These are phyloP conservation scores for Artemisia tridentata DNA, from an alignment of 129 eudicot species.

Conservation along the genomic window DNA sequence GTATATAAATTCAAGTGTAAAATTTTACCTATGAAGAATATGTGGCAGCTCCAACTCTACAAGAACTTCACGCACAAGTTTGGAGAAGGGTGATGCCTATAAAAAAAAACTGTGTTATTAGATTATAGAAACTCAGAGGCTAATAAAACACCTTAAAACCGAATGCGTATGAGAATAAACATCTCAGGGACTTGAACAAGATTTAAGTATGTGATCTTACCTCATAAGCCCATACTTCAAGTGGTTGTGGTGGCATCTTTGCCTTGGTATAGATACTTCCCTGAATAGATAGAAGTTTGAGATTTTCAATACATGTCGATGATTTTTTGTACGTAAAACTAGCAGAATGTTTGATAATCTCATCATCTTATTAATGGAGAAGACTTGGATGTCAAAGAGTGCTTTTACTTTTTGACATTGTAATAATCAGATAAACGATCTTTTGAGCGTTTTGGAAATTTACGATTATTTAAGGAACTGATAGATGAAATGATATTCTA, in stretches of 20 bases:
- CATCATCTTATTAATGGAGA: no score
- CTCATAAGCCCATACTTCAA: slow-evolving; percentile 92
- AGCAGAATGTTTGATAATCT: background rate
- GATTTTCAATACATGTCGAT: background rate
- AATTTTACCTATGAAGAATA: slow-evolving; percentile 74
- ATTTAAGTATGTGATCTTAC: slow-evolving; percentile 54
- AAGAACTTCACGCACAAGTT: slow-evolving; percentile 94
- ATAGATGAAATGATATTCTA: no score
- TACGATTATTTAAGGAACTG: no score
- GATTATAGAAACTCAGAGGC: slow-evolving; percentile 12
- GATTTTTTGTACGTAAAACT: background rate
- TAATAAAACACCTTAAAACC: slow-evolving; percentile 12
- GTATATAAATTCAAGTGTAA: slow-evolving; percentile 3
- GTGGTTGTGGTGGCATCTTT: slow-evolving; percentile 94
- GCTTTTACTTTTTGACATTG: no score
- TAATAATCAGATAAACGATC: no score
- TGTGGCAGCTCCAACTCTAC: slow-evolving; percentile 97
- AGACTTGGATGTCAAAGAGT: no score
- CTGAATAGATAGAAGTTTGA: slow-evolving; percentile 36
- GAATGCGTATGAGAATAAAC: background rate
- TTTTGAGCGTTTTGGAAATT: no score
- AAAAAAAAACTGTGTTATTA: background rate
- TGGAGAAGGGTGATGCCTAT: slow-evolving; percentile 94
- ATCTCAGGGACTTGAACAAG: background rate
- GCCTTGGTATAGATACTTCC: slow-evolving; percentile 73